Evolutionary conservation across 2,329 filamentous ascomycete species (phyloP), one percentile per base, ranked within the genome.

Genomic region (Aureobasidium sp.): DNA sequence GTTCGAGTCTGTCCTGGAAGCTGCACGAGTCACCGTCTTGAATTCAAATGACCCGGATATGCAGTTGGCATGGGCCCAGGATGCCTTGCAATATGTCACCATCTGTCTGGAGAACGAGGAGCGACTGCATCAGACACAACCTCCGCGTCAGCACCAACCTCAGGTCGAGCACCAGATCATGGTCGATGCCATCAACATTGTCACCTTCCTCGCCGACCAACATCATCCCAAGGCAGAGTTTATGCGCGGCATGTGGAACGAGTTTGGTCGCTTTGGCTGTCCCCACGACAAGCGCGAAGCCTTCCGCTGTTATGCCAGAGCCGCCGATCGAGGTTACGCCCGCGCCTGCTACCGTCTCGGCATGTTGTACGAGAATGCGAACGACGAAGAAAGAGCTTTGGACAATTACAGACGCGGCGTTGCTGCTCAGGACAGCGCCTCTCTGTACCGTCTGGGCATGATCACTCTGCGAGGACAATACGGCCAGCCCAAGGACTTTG

Each of bases 311-410:
- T 99, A 97, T 76, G 86, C 87, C 65, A 82, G 87, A 69, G 90
- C 94, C n/a, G 88, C 91, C 34, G 88, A 92, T 68, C 87, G 90
- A 68, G 91, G 91, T 63, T 96, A 92, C 76, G 85, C 88, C 25
- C 83, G 94, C 68, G 92, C 94, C 22, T 91, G 97, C 74, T 99
- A 99, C 75, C 86, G 94, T 51, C 96, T 99, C 77, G 94, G 94
- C 65, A 99, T 97, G 93, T 88, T 97, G 62, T 97, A 92, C 73
- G 94, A 99, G 76, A 91, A 89, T 73, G 93, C 91, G 5, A 96
- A 96, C 71, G 93, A 99, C 70, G 87, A 91, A 64, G 83, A 87
- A 65, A 97, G 96, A 74, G 94, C 94, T 6, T 86, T 97, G 70
- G 87, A 88, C 70, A 92, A 97, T 74, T 99, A 97, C 75, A 86